Percentiles rank a stretch among this genome's conserved stretches.
phyloP scores from a whole-genome alignment of 2,329 filamentous ascomycete species.

The Cordyceps javanica region DNA sequence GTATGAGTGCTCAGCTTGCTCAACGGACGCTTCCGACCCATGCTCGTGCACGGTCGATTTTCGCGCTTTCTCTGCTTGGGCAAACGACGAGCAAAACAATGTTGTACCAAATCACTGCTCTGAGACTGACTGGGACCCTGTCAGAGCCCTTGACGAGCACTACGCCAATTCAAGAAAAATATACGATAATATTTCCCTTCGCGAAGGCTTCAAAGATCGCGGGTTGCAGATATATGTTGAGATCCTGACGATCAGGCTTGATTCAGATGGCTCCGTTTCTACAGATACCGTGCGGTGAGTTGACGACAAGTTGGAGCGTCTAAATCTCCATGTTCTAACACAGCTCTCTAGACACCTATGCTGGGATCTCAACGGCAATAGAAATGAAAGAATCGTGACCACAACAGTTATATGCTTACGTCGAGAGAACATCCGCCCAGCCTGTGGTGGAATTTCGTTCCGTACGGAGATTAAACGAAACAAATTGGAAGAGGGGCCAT shows the following conservation, averaged over 20 bases:
- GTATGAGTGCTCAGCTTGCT: neutral
- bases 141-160: neutral
- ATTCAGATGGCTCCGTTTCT: neutral
- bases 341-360: neutral
- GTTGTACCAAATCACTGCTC: neutral
- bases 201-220: neutral
- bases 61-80: neutral
- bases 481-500: neutral
- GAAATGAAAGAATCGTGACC: neutral
- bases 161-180: neutral
- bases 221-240: conserved; percentile 1
- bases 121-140: neutral
- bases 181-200: neutral
- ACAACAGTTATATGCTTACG: neutral
- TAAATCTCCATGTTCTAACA: neutral
- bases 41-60: neutral
- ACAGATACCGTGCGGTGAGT: neutral
- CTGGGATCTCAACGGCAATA: neutral
- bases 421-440: neutral
- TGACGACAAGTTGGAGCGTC: too few relatives aligned
- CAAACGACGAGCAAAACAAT: neutral
- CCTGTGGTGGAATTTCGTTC: neutral
- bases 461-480: neutral
- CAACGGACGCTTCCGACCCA: neutral
- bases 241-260: neutral